Conservation (phyloP, 2,329 filamentous ascomycete species). For the Uncinocarpus reesii region DNA sequence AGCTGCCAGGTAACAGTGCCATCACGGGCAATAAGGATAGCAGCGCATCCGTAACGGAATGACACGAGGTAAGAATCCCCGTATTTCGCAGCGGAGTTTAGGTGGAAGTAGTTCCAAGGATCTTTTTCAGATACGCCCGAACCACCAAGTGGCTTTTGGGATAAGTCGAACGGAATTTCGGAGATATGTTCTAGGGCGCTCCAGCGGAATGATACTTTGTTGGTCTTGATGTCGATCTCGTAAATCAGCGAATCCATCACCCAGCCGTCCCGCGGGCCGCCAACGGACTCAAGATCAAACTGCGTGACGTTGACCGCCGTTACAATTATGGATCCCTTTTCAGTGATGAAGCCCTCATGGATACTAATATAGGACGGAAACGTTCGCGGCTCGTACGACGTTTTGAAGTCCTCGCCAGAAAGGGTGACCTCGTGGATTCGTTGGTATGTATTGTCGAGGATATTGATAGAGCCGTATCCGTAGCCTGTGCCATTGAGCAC, state of each 20-base stretch:
- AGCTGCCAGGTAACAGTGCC: constrained; percentile 12
- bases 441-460: constrained; percentile 18
- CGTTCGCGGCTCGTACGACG: constrained; percentile 11
- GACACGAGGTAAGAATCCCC: constrained; percentile 16
- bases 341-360: constrained; percentile 39
- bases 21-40: constrained; percentile 5
- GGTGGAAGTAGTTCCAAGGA: constrained; percentile 15
- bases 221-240: constrained; percentile 39
- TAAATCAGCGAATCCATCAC: constrained; percentile 36
- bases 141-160: not conserved
- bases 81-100: constrained; percentile 13
- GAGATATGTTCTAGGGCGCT: constrained; percentile 38
- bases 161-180: constrained; percentile 6
- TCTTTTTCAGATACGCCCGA: constrained; percentile 5
- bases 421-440: constrained; percentile 14
- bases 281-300: constrained; percentile 32
- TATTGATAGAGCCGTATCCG: constrained; percentile 17
- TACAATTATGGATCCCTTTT: constrained; percentile 35
- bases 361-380: constrained; percentile 28
- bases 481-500: constrained; percentile 20
- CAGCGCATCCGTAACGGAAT: constrained; percentile 9
- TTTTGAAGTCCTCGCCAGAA: constrained; percentile 12
- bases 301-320: constrained; percentile 33
- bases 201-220: constrained; percentile 40
- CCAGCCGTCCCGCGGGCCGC: constrained; percentile 31